phyloP scores from a whole-genome alignment of 2,329 filamentous ascomycete species.

The Aureobasidium sp. region DNA sequence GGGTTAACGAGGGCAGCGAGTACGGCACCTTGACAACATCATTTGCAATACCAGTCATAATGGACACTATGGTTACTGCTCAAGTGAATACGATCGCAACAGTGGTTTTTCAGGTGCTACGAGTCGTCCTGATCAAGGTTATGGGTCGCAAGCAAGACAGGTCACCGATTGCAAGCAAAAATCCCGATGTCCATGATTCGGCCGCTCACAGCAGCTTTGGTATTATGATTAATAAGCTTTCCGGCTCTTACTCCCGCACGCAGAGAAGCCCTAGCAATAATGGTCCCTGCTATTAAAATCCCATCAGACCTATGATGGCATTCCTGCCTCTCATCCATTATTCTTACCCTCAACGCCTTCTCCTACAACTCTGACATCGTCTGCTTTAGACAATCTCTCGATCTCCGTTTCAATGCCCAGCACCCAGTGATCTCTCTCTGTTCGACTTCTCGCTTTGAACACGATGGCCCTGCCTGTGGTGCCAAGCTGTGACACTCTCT shows the following conservation, averaged over 20 bases:
- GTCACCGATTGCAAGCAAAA: too few relatives aligned
- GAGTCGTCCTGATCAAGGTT: too few relatives aligned
- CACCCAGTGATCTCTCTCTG: slow-evolving; percentile 63
- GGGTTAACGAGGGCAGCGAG: too few relatives aligned
- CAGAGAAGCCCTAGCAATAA: not conserved
- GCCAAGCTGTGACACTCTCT: slow-evolving; percentile 54
- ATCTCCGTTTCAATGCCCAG: slow-evolving; percentile 60
- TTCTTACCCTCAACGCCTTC: not conserved
- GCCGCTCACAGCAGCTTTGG: not conserved
- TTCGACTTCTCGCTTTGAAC: slow-evolving; percentile 57
- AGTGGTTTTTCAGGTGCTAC: too few relatives aligned
- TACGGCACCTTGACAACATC: too few relatives aligned
- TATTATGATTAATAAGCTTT: not conserved
- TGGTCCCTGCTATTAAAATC: not conserved
- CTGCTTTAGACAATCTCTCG: slow-evolving; percentile 47
- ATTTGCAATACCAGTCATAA: too few relatives aligned
- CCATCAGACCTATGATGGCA: not conserved
- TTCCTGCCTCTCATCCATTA: not conserved
- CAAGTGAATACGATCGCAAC: too few relatives aligned
- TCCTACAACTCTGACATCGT: slow-evolving; percentile 43
- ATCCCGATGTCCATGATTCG: too few relatives aligned
- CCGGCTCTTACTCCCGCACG: not conserved
- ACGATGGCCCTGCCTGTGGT: slow-evolving; percentile 56
- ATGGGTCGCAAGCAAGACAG: too few relatives aligned
- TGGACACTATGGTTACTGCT: too few relatives aligned